phyloP scores from a whole-genome alignment of 306 rosid species.

The Gleditsia sinensis region DNA sequence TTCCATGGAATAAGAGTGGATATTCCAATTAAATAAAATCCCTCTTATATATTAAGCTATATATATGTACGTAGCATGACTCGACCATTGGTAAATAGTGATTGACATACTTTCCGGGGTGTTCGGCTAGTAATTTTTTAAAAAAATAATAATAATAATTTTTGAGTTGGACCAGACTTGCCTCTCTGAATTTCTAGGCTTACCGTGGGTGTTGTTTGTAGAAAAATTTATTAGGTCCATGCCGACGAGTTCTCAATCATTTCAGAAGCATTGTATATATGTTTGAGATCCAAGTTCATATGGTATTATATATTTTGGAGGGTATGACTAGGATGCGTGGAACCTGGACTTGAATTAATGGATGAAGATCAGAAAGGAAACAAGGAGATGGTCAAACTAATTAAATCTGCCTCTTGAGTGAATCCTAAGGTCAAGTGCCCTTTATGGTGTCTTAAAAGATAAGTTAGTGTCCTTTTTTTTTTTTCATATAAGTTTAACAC shows the following conservation, averaged over 20 bases:
- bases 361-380: too few species aligned
- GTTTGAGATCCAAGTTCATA: not conserved
- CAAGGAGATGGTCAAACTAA: not conserved
- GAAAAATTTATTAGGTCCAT: too few species aligned
- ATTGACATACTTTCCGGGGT: too few species aligned
- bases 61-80: not conserved
- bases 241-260: too few species aligned
- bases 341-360: constrained; percentile 34
- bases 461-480: too few species aligned
- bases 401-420: constrained; percentile 48
- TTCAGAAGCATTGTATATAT: not conserved
- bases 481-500: not conserved
- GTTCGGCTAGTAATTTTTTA: too few species aligned
- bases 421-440: constrained; percentile 54
- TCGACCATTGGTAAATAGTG: not conserved
- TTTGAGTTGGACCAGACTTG: too few species aligned
- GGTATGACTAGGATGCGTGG: constrained; percentile 26
- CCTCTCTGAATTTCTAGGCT: too few species aligned
- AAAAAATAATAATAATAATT: too few species aligned
- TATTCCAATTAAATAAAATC: not conserved
- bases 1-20: not conserved
- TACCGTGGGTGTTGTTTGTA: too few species aligned
- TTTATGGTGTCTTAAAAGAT: constrained; percentile 24
- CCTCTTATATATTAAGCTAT: not conserved
- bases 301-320: not conserved